Conservation (phyloP, 1,284 basidiomycete genomes). For the Cutaneotrichosporon curvatum region DNA sequence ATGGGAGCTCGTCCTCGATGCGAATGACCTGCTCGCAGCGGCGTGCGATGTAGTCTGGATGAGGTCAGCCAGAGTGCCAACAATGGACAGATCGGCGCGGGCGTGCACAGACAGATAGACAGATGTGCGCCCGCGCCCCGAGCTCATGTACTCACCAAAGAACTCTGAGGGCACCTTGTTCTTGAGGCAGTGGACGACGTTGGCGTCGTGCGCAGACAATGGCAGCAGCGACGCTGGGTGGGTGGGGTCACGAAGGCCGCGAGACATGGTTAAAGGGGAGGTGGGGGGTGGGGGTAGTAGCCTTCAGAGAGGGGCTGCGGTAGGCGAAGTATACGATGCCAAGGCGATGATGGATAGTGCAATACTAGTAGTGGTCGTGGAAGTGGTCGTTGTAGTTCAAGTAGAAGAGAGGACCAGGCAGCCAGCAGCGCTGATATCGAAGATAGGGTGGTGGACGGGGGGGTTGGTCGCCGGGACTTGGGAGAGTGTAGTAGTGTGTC, state of each 20-base stretch:
- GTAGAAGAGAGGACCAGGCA: too few relatives aligned
- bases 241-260: conserved; percentile 25
- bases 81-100: neutral
- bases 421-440: too few relatives aligned
- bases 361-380: too few relatives aligned
- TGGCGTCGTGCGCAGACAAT: conserved; percentile 59
- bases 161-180: conserved; percentile 53
- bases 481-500: too few relatives aligned
- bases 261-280: neutral
- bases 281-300: too few relatives aligned
- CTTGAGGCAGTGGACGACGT: conserved; percentile 49
- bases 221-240: conserved; percentile 61
- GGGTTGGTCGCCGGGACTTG: too few relatives aligned
- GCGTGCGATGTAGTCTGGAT: conserved; percentile 25
- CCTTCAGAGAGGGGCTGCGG: too few relatives aligned
- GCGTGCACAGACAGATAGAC: neutral
- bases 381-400: too few relatives aligned
- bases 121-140: neutral
- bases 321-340: too few relatives aligned
- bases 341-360: too few relatives aligned
- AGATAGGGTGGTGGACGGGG: too few relatives aligned
- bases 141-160: conserved; percentile 53
- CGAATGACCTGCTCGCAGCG: conserved; percentile 39
- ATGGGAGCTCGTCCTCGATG: conserved; percentile 25
- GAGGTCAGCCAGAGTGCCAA: conserved; percentile 49